Conservation (phyloP, 2,329 filamentous ascomycete genomes). For the Tolypocladium cylindrosporum region DNA sequence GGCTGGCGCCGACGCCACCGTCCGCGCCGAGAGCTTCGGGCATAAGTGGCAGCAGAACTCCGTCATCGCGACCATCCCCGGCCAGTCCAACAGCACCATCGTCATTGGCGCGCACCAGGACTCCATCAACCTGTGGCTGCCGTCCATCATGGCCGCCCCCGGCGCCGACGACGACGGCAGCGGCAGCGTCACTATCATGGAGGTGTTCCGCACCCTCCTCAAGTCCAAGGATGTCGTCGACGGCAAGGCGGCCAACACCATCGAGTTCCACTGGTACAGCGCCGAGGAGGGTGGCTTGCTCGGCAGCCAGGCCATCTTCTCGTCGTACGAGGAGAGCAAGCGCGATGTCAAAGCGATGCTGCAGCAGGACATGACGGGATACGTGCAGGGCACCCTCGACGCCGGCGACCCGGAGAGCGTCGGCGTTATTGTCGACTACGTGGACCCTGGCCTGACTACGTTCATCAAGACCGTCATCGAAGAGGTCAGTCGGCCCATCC, state of each 20-base stretch:
- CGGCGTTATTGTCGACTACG: constrained; percentile 87
- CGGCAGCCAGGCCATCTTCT: constrained; percentile 84
- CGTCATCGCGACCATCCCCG: constrained; percentile 85
- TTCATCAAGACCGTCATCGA: constrained; percentile 88
- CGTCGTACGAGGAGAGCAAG: constrained; percentile 60
- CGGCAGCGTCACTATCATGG: constrained; percentile 87
- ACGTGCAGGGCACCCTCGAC: constrained; percentile 70
- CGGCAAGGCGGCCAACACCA: constrained; percentile 69
- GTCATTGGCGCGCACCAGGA: constrained; percentile 91
- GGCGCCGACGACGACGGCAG: constrained; percentile 95
- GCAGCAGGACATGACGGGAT: constrained; percentile 97
- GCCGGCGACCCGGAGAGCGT: constrained; percentile 76
- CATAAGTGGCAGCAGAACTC: constrained; percentile 86
- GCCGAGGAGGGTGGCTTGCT: constrained; percentile 83
- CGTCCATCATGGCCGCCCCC: constrained; percentile 72
- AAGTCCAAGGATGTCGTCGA: constrained; percentile 58
- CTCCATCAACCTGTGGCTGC: constrained; percentile 87
- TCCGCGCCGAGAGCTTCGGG: constrained; percentile 61
- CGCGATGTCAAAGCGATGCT: constrained; percentile 90
- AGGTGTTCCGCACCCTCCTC: constrained; percentile 76
- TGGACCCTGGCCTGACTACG: constrained; percentile 68
- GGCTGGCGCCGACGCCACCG: constrained; percentile 59
- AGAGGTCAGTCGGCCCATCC: constrained; percentile 19
- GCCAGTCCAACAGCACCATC: constrained; percentile 72
- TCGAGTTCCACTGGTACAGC: constrained; percentile 96